A percentile compares a stretch with the other conserved stretches of the same genome.
phyloP scores from a whole-genome alignment of 2,329 filamentous ascomycete species.

The Raffaelea albimanens region DNA sequence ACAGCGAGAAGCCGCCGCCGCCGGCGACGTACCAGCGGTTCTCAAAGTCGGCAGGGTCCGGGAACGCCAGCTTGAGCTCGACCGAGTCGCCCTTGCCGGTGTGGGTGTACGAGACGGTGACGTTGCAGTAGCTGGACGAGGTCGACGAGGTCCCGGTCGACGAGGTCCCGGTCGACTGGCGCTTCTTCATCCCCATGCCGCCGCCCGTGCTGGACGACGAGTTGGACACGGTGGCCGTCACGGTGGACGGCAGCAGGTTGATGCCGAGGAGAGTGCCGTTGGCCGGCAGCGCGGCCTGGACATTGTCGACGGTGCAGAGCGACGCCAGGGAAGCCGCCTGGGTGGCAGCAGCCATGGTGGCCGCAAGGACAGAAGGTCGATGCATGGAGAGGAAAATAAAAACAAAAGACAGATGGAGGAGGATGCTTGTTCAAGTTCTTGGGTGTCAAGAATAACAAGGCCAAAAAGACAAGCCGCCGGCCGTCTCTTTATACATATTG shows the following conservation, averaged over 20 bases:
- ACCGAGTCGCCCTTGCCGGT: slow-evolving; percentile 22
- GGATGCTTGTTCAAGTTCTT: too few species aligned
- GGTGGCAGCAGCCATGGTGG: background rate
- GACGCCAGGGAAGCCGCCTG: slow-evolving; percentile 12
- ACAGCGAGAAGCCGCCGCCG: slow-evolving; percentile 29
- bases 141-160: too few species aligned
- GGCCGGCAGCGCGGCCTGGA: slow-evolving; percentile 30
- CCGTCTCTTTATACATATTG: too few species aligned
- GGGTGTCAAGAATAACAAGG: too few species aligned
- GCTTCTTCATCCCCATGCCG: slow-evolving; percentile 5
- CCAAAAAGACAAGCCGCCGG: too few species aligned
- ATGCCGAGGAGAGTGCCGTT: slow-evolving; percentile 32
- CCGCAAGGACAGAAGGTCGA: too few species aligned
- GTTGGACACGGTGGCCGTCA: slow-evolving; percentile 28
- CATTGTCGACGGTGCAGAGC: slow-evolving; percentile 31
- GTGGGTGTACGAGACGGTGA: slow-evolving; percentile 26
- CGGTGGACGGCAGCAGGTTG: slow-evolving; percentile 27
- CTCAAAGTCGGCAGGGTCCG: slow-evolving; percentile 26
- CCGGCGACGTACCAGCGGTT: slow-evolving; percentile 35
- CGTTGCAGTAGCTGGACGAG: slow-evolving; percentile 15
- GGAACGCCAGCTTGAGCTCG: slow-evolving; percentile 24
- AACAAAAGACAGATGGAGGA: too few species aligned
- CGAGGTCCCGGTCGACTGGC: background rate
- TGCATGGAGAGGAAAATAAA: too few species aligned
- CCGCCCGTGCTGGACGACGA: slow-evolving; percentile 17